Evolutionary conservation across 2,329 filamentous ascomycete species (phyloP), one percentile per base, ranked within the genome.

Genomic region (Lasiodiplodia sp.): DNA sequence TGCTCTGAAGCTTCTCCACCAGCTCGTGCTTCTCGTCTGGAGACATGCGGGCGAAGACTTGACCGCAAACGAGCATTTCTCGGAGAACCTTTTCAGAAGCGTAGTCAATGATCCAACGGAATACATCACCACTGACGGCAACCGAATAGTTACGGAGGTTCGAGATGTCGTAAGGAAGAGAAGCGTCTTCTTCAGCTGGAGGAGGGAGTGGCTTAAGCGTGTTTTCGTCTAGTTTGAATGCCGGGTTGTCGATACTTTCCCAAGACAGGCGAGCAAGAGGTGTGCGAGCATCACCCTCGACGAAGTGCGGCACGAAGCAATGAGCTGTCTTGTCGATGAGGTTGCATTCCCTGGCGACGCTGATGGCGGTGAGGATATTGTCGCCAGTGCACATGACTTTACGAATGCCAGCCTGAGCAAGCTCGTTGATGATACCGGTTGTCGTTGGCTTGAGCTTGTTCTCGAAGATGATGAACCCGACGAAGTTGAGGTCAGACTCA

Each of bases 21-120:
- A 99, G 85, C 79, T 99, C 96, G 77, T 97, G 94, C 79, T 99
- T 99, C 80, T 99, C 96, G 77, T 99, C 96, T 0, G 96, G 96
- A 1, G 95, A 98, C 96, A 99, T 99, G 73, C 96, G 91, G 4
- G 96, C 96, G 79, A 97, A 99, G 1, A 99, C 93, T 79, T 96
- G 95, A 31, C 95, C 94, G 66, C 88, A 88, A 44, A 97, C 91
- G 67, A 99, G 92, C 90, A 98, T 95, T 85, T 96, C 78, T 70
- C 91, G 90, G 40, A 98, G 83, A 0, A 96, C 86, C 67, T 92
- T 89, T n/a, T 92, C 88, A 0, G 91, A 89, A 0, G 92, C 95
- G 79, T 90, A 98, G 80, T 99, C 95, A 62, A 99, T 86, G 63
- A 98, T 90, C 96, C 96, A 99, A 71, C 96, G 91, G 80, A 99